Evolutionary conservation across 176 grass and related monocot species (phyloP), one percentile per base, ranked within the genome.

Genomic region (Melocanna baccifera): DNA sequence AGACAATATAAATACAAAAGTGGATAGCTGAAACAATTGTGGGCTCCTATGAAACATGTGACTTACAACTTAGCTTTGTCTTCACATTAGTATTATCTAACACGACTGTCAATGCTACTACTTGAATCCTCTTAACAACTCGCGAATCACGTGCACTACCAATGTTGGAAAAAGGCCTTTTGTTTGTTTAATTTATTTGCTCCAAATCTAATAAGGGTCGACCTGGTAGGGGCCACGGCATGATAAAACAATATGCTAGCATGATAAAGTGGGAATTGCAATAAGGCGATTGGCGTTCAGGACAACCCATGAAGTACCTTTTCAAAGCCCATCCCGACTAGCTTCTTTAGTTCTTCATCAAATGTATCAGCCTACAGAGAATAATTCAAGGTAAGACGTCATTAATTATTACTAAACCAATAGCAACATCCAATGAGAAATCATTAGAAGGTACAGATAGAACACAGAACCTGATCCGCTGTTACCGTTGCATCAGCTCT

Each of bases 291-390:
- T 47, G 4, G 12, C 9, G 34, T 48, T 69, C 6, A 76, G 16
- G 25, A 47, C 15, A 78, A 81, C 16, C 16, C 13, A 26, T 29
- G 64, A 86, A 84, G 65, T 89, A 94, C 96, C 96, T 93, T 98
- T 80, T 98, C 93, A 87, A 98, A 98, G 12, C 93, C 96, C 96
- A 98, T 95, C 59, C 64, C 86, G 84, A 95, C 86, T 28, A 98
- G 80, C 66, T 93, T 98, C 80, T 92, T 90, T 50, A 95, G 93
- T 68, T 98, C 96, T 90, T 98, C 93, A 69, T 98, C 96, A 87
- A 98, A 98, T 85, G 61, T 90, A 92, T 95, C 96, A 90, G 34
- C 84, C 96, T 99, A 85, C 47, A 88, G 42, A 84, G 28, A 78
- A 78, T 78, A 56, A 64, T 52, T 75, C 77, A 80, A 66, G 70